Evolutionary conservation across 495 filamentous ascomycete genomes (phyloP), one percentile per base, ranked within the genome.

Genomic region (Tetracladium setigerum): DNA sequence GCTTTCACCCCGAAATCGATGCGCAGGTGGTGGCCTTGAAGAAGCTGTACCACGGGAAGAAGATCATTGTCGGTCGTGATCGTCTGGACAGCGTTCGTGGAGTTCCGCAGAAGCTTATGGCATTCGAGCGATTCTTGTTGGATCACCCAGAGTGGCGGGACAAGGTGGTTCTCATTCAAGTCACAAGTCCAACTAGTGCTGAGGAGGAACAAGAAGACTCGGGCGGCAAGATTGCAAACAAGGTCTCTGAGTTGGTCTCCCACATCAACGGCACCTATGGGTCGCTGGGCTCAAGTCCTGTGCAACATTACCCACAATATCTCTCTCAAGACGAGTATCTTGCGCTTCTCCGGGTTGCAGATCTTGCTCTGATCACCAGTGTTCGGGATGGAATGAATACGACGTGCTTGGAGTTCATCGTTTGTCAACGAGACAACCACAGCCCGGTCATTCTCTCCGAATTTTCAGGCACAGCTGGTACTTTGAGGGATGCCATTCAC

Each of bases 341-440:
- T 64, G 89, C 90, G 2, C 76, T 96, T 9, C 72, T 96, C 15
- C 82, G 90, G 30, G 78, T 85, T 5, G 90, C 86, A 8, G 87
- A 95, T 63, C 82, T 95, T 27, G 90, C 89, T 17, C 67, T 96
- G 33, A 95, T 95, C 61, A 95, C 90, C 6, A 90, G 84, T 37
- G 87, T 95, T 22, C 77, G 90, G 35, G 90, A 96, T 63, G 90
- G 90, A 44, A 95, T 96, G 89, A 96, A 96, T 68, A 95, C 90
- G 11, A 95, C 90, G 7, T 89, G 86, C 61, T 64, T 96, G 41
- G 90, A 96, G 64, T 96, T 94, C 62, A 79, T 96, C 24, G 77
- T 96, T 41, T 92, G 87, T 67, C 90, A 96, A 64, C 83, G 84
- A 54, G 81, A 86, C 41, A 81, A 80, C 33, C 79, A 88, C 59